Percentiles rank a stretch among this genome's conserved stretches.
These are phyloP conservation scores for Oryza meyeriana DNA, from an alignment of 176 grass and related monocot species.

Conservation along the genomic window DNA sequence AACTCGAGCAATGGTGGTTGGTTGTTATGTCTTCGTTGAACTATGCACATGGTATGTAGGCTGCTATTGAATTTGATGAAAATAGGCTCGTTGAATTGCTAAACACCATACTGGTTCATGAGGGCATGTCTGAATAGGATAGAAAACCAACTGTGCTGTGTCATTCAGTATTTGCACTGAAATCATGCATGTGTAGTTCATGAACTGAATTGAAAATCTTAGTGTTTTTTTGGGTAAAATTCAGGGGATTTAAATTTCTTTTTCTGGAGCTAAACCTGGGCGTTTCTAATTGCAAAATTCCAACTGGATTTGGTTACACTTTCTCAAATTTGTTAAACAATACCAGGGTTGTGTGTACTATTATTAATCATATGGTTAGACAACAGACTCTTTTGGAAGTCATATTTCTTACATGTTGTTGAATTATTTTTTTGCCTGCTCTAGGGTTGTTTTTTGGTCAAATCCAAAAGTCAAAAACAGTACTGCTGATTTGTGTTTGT, in stretches of 20 bases:
- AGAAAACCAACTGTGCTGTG: neutral
- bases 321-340: neutral
- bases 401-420: neutral
- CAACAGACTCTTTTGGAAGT: neutral
- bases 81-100: neutral
- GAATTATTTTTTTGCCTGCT: neutral
- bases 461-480: neutral
- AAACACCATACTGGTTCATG: neutral
- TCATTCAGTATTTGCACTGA: neutral
- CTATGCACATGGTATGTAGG: neutral
- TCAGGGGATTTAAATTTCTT: neutral
- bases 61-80: neutral
- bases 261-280: neutral
- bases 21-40: neutral
- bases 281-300: conserved; percentile 3
- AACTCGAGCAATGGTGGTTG: neutral
- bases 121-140: neutral
- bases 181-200: neutral
- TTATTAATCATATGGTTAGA: neutral
- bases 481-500: neutral
- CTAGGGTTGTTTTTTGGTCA: neutral
- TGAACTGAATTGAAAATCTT: neutral
- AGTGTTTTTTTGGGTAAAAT: neutral
- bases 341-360: neutral
- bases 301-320: neutral